phyloP scores from a whole-genome alignment of 192 early-diverging fungal genomes.

The Ramicandelaber brevisporus region DNA sequence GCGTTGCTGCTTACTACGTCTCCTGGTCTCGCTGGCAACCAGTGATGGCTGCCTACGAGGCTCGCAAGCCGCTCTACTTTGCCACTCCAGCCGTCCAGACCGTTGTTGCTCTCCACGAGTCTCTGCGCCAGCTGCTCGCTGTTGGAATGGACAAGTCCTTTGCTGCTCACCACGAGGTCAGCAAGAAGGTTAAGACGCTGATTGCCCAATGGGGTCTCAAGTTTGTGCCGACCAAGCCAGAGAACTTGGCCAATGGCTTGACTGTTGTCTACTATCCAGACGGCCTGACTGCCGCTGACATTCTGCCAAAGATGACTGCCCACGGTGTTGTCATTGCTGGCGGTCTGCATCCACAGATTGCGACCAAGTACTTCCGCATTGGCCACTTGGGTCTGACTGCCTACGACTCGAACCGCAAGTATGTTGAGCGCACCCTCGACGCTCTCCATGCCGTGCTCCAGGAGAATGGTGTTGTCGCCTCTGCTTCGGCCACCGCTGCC shows the following conservation, averaged over 20 bases:
- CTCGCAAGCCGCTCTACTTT: slow-evolving; percentile 78
- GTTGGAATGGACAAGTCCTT: slow-evolving; percentile 52
- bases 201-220: slow-evolving; percentile 41
- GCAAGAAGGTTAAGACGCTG: slow-evolving; percentile 43
- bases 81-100: slow-evolving; percentile 90
- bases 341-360: slow-evolving; percentile 60
- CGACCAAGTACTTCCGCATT: slow-evolving; percentile 81
- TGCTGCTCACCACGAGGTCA: slow-evolving; percentile 45
- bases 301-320: slow-evolving; percentile 51
- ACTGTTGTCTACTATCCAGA: slow-evolving; percentile 75
- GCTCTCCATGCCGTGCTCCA: slow-evolving; percentile 29
- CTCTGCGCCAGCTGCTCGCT: slow-evolving; percentile 49
- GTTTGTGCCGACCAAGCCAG: slow-evolving; percentile 29
- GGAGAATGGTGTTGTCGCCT: slow-evolving; percentile 10
- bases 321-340: slow-evolving; percentile 76
- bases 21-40: slow-evolving; percentile 90
- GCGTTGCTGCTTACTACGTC: slow-evolving; percentile 70
- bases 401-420: slow-evolving; percentile 31
- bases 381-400: slow-evolving; percentile 72
- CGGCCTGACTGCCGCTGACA: slow-evolving; percentile 39
- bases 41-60: slow-evolving; percentile 91
- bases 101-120: slow-evolving; percentile 64
- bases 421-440: slow-evolving; percentile 35
- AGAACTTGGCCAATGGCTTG: slow-evolving; percentile 46
- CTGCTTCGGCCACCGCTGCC: too few relatives aligned